These are phyloP conservation scores for Colletotrichum trifolii DNA, from an alignment of 2,329 filamentous ascomycete species.

Conservation along the genomic window DNA sequence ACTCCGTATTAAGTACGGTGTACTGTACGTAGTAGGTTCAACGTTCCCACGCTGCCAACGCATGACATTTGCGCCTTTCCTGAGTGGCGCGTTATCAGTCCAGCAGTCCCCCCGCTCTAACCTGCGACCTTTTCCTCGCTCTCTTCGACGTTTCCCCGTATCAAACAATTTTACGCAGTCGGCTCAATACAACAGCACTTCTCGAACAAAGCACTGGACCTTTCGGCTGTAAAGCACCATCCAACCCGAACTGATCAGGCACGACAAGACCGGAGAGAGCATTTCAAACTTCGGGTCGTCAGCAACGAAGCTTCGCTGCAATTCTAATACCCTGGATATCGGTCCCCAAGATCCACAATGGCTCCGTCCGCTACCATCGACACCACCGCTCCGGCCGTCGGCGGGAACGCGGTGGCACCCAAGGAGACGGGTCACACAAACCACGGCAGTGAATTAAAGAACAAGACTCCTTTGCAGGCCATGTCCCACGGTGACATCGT, in stretches of 20 bases:
- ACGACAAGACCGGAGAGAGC: too few species aligned
- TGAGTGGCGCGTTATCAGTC: constrained; percentile 24
- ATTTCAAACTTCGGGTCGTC: too few species aligned
- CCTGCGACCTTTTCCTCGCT: neutral
- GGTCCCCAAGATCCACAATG: constrained; percentile 38
- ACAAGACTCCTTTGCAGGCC: constrained; percentile 47
- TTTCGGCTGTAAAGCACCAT: too few species aligned
- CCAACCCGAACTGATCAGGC: too few species aligned
- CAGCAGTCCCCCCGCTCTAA: too few species aligned
- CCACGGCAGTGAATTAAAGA: constrained; percentile 36
- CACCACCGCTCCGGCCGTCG: constrained; percentile 27
- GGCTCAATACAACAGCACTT: too few species aligned
- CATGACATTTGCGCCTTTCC: constrained; percentile 29
- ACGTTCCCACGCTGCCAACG: neutral
- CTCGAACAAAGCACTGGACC: too few species aligned
- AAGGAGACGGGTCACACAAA: constrained; percentile 38
- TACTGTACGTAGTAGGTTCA: too few species aligned
- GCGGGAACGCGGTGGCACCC: constrained; percentile 19
- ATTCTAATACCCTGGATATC: neutral
- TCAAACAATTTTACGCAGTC: too few species aligned
- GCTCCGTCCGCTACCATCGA: constrained; percentile 46
- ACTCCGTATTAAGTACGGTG: too few species aligned
- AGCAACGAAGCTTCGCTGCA: neutral
- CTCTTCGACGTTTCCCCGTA: neutral
- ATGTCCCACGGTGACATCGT: constrained; percentile 49